phyloP scores from a whole-genome alignment of 805 yeast species.

The Metschnikowia bowlesiae region DNA sequence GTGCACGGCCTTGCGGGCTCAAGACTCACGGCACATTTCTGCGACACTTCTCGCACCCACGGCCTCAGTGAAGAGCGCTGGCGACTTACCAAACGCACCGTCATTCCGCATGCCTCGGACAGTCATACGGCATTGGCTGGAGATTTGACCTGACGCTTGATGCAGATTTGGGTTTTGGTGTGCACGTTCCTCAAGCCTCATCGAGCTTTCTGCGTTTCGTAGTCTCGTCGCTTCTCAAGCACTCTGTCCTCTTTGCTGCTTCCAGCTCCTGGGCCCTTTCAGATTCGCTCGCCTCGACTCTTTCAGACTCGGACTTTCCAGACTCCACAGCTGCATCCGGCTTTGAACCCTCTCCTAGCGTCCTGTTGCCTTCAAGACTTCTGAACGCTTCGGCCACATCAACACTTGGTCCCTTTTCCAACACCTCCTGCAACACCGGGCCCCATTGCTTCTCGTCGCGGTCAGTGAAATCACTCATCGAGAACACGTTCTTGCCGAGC shows the following conservation, averaged over 20 bases:
- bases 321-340: neutral
- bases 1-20: too few relatives aligned
- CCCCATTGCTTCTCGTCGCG: conserved; percentile 68
- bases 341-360: neutral
- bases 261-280: neutral
- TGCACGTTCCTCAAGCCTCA: neutral
- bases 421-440: conserved; percentile 51
- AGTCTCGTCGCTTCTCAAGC: neutral
- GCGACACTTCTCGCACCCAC: too few relatives aligned
- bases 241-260: neutral
- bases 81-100: too few relatives aligned
- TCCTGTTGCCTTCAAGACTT: neutral
- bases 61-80: too few relatives aligned
- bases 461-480: conserved; percentile 58
- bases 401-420: conserved; percentile 33
- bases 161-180: neutral
- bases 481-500: conserved; percentile 63
- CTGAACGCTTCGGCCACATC: conserved; percentile 24
- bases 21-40: too few relatives aligned
- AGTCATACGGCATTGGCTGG: too few relatives aligned
- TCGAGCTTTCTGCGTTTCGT: conserved; percentile 1
- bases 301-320: neutral
- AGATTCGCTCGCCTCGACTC: neutral
- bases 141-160: too few relatives aligned
- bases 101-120: too few relatives aligned